Conservation (phyloP, 2,329 filamentous ascomycete genomes). For the Zalaria sp. region DNA sequence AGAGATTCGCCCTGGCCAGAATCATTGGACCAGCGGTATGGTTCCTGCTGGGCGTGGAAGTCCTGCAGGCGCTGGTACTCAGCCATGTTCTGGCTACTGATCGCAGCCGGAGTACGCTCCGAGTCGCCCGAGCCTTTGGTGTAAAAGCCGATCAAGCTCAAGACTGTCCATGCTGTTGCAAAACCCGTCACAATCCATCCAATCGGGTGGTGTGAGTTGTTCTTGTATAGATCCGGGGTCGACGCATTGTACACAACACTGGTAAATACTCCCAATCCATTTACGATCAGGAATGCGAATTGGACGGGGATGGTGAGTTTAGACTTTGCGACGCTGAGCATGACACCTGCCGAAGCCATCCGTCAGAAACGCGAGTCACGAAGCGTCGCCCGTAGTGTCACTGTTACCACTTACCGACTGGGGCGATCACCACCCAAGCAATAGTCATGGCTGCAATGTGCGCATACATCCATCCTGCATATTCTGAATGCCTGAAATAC, state of each 20-base stretch:
- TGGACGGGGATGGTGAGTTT: constrained; percentile 57
- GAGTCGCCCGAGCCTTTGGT: constrained; percentile 23
- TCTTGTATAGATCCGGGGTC: constrained; percentile 71
- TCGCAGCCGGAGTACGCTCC: constrained; percentile 6
- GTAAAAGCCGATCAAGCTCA: constrained; percentile 51
- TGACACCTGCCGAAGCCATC: constrained; percentile 46
- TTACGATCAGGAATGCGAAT: constrained; percentile 34
- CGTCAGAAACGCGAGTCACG: constrained; percentile 10
- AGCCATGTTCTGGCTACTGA: constrained; percentile 15
- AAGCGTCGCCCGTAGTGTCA: too few species aligned
- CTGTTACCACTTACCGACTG: constrained; percentile 44
- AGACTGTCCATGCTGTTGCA: constrained; percentile 49
- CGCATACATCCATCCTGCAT: constrained; percentile 45
- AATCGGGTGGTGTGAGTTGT: constrained; percentile 70
- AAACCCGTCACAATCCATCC: constrained; percentile 71
- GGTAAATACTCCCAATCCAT: constrained; percentile 44
- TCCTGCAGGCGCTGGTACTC: constrained; percentile 24
- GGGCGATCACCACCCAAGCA: constrained; percentile 60
- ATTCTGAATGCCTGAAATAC: constrained; percentile 45
- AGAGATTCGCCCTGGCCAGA: constrained; percentile 15
- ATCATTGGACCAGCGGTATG: constrained; percentile 27
- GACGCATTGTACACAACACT: constrained; percentile 57
- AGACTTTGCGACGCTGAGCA: constrained; percentile 74
- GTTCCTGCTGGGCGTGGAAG: constrained; percentile 9
- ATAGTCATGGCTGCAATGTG: constrained; percentile 59